phyloP scores from a whole-genome alignment of 1,139 yeast species.

The Diutina pseudorugosa region DNA sequence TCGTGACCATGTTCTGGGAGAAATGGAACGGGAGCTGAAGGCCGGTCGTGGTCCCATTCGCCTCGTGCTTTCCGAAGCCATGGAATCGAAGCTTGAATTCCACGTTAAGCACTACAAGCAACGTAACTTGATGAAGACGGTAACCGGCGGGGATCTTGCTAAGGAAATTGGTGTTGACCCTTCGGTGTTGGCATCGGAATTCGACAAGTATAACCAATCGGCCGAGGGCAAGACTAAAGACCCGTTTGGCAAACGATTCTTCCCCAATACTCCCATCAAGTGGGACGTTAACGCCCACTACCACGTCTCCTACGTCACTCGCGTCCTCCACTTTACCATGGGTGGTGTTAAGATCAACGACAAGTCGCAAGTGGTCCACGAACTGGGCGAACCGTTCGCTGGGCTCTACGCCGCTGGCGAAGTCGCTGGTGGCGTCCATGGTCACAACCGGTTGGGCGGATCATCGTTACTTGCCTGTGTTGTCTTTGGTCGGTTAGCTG shows the following conservation, averaged over 20 bases:
- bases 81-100: conserved; percentile 34
- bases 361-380: conserved; percentile 40
- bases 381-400: conserved; percentile 29
- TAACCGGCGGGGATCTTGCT: conserved; percentile 37
- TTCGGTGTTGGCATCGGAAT: conserved; percentile 21
- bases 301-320: conserved; percentile 48
- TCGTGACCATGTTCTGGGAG: conserved; percentile 56
- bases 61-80: conserved; percentile 31
- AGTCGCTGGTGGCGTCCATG: conserved; percentile 76
- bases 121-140: conserved; percentile 48
- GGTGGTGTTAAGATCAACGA: conserved; percentile 69
- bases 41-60: conserved; percentile 40
- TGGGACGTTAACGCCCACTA: conserved; percentile 18
- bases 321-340: conserved; percentile 80
- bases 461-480: conserved; percentile 70
- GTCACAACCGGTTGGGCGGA: conserved; percentile 67
- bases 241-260: conserved; percentile 37
- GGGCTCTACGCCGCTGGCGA: conserved; percentile 75
- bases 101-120: conserved; percentile 57
- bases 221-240: conserved; percentile 33
- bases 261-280: conserved; percentile 37
- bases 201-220: conserved; percentile 32
- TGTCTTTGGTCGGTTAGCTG: conserved; percentile 64
- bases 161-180: conserved; percentile 25
- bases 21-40: conserved; percentile 35